A percentile compares a stretch with the other conserved stretches of the same genome.
Evolutionary conservation across 2,329 filamentous ascomycete species (phyloP).

Genomic region (Paradendryphiella salina): DNA sequence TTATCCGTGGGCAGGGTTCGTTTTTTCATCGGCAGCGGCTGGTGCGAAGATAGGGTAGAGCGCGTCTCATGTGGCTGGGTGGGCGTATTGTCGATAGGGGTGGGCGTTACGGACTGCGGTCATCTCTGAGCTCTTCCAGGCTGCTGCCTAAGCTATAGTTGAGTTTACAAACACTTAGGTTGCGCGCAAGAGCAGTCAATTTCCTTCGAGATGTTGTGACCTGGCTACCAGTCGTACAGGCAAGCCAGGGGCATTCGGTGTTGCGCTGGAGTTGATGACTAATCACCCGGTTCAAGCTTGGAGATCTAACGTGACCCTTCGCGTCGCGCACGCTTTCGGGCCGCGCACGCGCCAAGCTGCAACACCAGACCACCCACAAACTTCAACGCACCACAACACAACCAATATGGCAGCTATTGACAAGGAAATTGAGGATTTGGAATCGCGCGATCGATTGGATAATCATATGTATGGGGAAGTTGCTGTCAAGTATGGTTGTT

Average conservation of each 20-base stretch:
- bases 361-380: no score
- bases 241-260: not conserved
- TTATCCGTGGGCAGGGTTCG: not conserved
- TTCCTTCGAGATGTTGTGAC: not conserved
- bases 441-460: no score
- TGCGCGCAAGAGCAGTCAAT: not conserved
- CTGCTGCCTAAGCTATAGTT: no score
- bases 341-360: no score
- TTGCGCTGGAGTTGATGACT: conserved; percentile 2
- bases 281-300: not conserved
- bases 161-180: not conserved
- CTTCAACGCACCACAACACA: no score
- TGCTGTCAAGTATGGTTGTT: no score
- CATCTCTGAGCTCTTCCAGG: no score
- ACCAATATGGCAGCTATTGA: no score
- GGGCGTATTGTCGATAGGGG: not conserved
- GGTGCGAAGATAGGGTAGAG: not conserved
- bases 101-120: not conserved
- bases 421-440: no score
- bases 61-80: not conserved
- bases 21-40: not conserved
- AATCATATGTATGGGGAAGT: no score
- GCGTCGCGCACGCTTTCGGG: no score
- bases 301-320: not conserved
- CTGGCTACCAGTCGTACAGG: not conserved